A percentile compares a stretch with the other conserved stretches of the same genome.
These are phyloP conservation scores for Linnemannia zychae DNA, from an alignment of 192 early-diverging fungal genomes.

Conservation along the genomic window DNA sequence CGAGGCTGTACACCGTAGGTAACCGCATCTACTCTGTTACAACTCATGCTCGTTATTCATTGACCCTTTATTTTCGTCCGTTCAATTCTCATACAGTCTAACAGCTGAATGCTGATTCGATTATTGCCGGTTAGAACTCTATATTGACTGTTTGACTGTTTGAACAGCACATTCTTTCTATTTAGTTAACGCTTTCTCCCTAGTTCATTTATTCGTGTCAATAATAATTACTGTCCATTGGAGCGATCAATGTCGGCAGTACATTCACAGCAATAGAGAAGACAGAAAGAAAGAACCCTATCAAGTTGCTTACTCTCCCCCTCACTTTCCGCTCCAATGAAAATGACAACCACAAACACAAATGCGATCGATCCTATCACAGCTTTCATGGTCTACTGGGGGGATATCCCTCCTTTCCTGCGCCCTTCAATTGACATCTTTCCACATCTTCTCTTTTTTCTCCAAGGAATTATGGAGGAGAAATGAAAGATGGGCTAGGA, in stretches of 20 bases:
- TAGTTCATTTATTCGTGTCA: background rate
- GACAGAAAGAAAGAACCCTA: background rate
- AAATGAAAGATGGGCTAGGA: no score
- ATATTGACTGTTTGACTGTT: background rate
- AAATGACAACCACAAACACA: background rate
- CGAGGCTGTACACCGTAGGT: no score
- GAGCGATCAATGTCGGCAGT: background rate
- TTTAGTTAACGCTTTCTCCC: background rate
- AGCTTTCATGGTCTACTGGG: no score
- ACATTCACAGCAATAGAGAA: background rate
- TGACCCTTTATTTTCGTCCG: background rate
- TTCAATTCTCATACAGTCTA: background rate
- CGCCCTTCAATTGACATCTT: no score
- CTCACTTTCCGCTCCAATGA: background rate
- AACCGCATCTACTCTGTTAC: no score
- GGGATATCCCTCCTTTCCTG: no score
- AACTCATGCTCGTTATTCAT: no score
- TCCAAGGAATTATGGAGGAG: no score
- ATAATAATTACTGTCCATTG: background rate
- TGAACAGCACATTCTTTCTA: background rate
- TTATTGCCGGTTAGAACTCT: background rate
- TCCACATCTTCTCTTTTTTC: background rate
- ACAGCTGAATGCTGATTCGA: background rate
- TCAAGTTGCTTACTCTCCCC: background rate
- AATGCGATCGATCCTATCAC: background rate